Base-by-base conservation (phyloP, 805 yeast species). In the Alloascoidea africana region DNA sequence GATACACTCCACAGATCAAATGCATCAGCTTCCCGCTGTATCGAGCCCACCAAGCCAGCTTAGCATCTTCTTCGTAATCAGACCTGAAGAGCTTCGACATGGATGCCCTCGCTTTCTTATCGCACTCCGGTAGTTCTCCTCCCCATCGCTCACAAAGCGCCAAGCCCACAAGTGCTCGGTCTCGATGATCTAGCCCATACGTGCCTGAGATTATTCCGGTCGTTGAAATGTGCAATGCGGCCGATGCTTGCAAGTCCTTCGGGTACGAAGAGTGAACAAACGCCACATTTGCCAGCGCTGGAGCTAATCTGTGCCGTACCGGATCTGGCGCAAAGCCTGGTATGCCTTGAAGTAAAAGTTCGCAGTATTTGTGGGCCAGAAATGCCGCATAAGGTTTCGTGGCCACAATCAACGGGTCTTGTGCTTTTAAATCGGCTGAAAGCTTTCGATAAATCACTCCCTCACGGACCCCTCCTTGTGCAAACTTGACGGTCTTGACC, bases 141-240 rank as follows among this genome's bases (percentile, higher is more conserved):
- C 89, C 89, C 89, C 89, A 81, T 45, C 91, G 62, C 46, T 78
- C 83, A 56, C 85, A 75, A 17, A 80, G 58, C 2, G 85, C 82
- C 18, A 80, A 66, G 0, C 89, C 89, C 8, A 79, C 66, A 36
- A 81, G 55, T 0, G 84, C 85, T 39, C 87, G 60, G 2, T 73
- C 73, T 44, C 76, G 66, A 51, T 81, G 89, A 1, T 84, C 71
- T 35, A 80, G 54, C 4, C 89, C 91, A 52, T 78, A 84, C 3
- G 79, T 67, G 0, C 86, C 85, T 0, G 87, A 76, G 38, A 80
- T 70, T 14, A 77, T 69, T 15, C 91, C 91, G 0, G 83, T 69
- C 0, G 80, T 71, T 4, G 84, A 86, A 16, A 79, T 72, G 43
- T 72, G 77, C 32, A 80, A 58, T 1, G 86, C 82, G 1, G 84